Evolutionary conservation across 805 yeast species (phyloP).

Genomic region (Saturnispora sanitii): DNA sequence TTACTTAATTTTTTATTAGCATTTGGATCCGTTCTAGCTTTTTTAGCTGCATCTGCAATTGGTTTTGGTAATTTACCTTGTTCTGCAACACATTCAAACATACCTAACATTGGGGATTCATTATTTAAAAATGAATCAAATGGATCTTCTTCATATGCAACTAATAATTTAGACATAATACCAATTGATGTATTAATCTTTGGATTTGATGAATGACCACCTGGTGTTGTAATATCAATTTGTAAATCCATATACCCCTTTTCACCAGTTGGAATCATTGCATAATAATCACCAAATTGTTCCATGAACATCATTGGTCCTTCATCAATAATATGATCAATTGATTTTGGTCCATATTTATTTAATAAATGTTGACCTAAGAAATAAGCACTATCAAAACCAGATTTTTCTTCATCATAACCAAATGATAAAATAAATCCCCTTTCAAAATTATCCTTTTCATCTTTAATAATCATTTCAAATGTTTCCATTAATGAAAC

Average conservation of each 20-base stretch:
- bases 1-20: conserved; percentile 30
- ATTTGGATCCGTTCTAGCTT: conserved; percentile 19
- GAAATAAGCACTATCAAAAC: conserved; percentile 49
- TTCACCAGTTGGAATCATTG: conserved; percentile 27
- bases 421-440: conserved; percentile 60
- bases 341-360: conserved; percentile 49
- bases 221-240: conserved; percentile 43
- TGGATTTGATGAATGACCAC: conserved; percentile 52
- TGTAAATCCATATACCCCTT: conserved; percentile 33
- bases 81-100: conserved; percentile 55
- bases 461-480: conserved; percentile 40
- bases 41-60: conserved; percentile 10
- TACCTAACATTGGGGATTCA: conserved; percentile 50
- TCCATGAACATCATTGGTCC: conserved; percentile 38
- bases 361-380: conserved; percentile 38
- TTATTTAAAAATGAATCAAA: conserved; percentile 36
- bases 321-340: conserved; percentile 54
- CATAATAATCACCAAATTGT: conserved; percentile 22
- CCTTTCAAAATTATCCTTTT: conserved; percentile 46
- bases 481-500: conserved; percentile 57
- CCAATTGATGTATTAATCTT: conserved; percentile 75
- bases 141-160: conserved; percentile 47
- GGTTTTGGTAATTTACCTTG: conserved; percentile 24
- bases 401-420: conserved; percentile 71
- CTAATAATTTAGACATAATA: conserved; percentile 49